Base-by-base conservation (phyloP, 805 yeast species). In the Blastobotrys attinorum region DNA sequence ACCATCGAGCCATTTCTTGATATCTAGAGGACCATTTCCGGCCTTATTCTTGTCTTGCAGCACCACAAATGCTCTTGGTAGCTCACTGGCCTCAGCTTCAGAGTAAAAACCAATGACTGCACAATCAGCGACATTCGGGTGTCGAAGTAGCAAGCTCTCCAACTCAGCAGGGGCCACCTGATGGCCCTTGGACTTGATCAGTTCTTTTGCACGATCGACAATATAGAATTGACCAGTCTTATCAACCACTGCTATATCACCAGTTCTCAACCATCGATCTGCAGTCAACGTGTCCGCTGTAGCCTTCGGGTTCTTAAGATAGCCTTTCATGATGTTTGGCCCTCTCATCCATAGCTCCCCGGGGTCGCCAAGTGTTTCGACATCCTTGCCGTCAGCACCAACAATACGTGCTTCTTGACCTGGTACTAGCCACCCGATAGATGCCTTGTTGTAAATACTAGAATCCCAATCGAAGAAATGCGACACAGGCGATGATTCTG, bases 161-260 rank as follows among this genome's bases (percentile, higher is more conserved):
- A 89, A 83, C 69, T 89, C 97, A 11, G 96, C 90, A 29, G 97
- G 90, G 7, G 96, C 89, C 50, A 89, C 77, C 69, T 96, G 81
- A 66, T 88, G 96, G 50, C 96, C 96, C 48, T 64, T 63, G 16
- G 65, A 60, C 67, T 80, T 80, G 70, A 79, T 80, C 56, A 80
- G 74, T 60, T 80, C 82, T 65, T 80, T 80, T 39, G 76, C 77
- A 40, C 86, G 67, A 54, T 78, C 83, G 42, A 78, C 72, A 46
- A 79, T 73, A 48, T 53, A 62, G 42, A 63, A 59, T 46, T 57
- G 55, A 54, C 75, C 73, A 29, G 53, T 53, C 18, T 31, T 20
- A 44, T 64, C 67, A 11, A 69, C 46, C 4, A 54, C 50, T 4
- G 73, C 76, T 35, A 72, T 67, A 57, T 79, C 84, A 22, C 84